Percentiles rank a stretch among this genome's conserved stretches.
These are phyloP conservation scores for Planoprotostelium fungivorum DNA, from an alignment of 78 protist species.

Conservation along the genomic window DNA sequence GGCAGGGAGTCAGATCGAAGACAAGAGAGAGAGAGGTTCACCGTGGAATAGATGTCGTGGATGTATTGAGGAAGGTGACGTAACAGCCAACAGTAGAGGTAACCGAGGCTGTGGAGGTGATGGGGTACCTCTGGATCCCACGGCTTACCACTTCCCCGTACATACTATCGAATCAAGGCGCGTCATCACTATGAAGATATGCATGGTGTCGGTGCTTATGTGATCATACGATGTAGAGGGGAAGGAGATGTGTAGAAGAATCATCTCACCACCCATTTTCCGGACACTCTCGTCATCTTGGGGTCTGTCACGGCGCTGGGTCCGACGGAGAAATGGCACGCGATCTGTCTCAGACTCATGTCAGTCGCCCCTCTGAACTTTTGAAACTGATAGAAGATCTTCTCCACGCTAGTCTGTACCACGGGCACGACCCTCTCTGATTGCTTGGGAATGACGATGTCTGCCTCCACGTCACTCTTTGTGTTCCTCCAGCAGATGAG, in stretches of 20 bases:
- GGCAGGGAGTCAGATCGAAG: too few species aligned
- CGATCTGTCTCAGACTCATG: background rate
- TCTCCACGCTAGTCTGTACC: background rate
- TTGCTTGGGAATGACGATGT: background rate
- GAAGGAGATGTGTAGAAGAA: too few species aligned
- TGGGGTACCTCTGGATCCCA: background rate
- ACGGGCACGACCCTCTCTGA: background rate
- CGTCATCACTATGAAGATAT: background rate
- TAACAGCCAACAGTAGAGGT: too few species aligned
- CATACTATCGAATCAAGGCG: background rate
- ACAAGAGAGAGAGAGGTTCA: too few species aligned
- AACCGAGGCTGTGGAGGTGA: background rate
- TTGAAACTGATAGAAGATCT: background rate
- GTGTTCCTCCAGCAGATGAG: background rate
- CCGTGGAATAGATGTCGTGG: too few species aligned
- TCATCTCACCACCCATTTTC: background rate
- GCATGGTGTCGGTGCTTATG: too few species aligned
- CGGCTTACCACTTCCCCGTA: background rate
- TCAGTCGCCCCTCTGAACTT: background rate
- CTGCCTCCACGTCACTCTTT: background rate
- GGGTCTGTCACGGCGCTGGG: background rate
- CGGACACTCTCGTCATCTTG: background rate
- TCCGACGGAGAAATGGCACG: background rate
- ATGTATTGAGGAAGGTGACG: too few species aligned
- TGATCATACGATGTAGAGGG: too few species aligned